Conservation (phyloP, 106 monocot species). For the Hemerocallis citrina region DNA sequence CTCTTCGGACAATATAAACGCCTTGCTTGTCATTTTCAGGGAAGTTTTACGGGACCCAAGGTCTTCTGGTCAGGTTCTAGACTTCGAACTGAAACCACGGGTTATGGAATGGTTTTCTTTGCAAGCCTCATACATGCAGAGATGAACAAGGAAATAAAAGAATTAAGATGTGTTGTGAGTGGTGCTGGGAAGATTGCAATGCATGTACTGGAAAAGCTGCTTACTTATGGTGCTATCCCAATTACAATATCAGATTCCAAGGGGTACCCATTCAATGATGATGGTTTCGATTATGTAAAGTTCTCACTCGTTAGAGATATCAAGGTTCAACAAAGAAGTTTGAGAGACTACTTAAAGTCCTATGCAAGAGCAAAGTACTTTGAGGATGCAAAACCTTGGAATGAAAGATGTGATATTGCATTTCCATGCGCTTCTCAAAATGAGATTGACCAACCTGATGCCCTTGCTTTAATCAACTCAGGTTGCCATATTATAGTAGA, state of each 20-base stretch:
- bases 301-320: constrained; percentile 83
- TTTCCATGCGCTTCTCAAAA: constrained; percentile 95
- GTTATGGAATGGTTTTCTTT: constrained; percentile 98
- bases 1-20: constrained; percentile 96
- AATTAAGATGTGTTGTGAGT: constrained; percentile 87
- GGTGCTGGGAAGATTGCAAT: constrained; percentile 98
- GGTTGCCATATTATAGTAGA: constrained; percentile 88
- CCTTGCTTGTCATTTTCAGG: constrained; percentile 94
- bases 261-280: constrained; percentile 91
- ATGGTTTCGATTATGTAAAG: constrained; percentile 95
- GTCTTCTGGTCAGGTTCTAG: constrained; percentile 99
- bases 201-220: constrained; percentile 98
- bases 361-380: constrained; percentile 80
- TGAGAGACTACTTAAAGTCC: constrained; percentile 92
- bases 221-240: constrained; percentile 83
- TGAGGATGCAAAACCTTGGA: constrained; percentile 93
- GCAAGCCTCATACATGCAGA: constrained; percentile 91
- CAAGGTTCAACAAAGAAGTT: constrained; percentile 86
- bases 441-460: constrained; percentile 94
- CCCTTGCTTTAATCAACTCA: constrained; percentile 65
- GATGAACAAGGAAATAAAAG: constrained; percentile 98
- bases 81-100: constrained; percentile 98
- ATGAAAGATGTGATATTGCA: constrained; percentile 80
- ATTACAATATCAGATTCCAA: constrained; percentile 94
- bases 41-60: constrained; percentile 99